phyloP scores from a whole-genome alignment of 768 basidiomycete genomes.

The Termitomyces sp. region DNA sequence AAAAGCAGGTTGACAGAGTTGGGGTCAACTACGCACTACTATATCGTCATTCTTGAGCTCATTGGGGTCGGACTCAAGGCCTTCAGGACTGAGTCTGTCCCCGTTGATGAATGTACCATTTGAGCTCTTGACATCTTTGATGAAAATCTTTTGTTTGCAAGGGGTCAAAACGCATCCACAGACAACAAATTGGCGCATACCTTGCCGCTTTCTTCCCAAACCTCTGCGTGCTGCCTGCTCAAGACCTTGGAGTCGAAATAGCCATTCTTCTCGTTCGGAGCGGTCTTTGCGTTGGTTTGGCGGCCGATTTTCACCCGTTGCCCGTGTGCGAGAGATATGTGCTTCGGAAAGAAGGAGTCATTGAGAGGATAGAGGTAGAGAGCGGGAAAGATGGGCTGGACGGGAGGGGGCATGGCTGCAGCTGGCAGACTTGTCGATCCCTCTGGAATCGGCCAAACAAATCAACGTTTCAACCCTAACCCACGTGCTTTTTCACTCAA shows the following conservation, averaged over 20 bases:
- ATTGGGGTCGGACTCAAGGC: slow-evolving; percentile 86
- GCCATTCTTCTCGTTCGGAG: slow-evolving; percentile 88
- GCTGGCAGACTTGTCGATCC: slow-evolving; percentile 11
- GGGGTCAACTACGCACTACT: slow-evolving; percentile 58
- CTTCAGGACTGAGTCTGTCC: slow-evolving; percentile 85
- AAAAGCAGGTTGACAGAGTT: neutral
- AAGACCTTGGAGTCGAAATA: slow-evolving; percentile 96
- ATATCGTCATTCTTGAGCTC: slow-evolving; percentile 95
- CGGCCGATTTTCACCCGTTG: slow-evolving; percentile 88
- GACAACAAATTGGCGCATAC: slow-evolving; percentile 30
- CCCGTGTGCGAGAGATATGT: slow-evolving; percentile 69
- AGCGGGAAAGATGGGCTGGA: slow-evolving; percentile 30
- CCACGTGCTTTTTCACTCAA: neutral
- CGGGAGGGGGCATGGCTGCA: slow-evolving; percentile 23
- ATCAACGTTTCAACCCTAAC: slow-evolving; percentile 15
- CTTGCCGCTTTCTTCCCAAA: slow-evolving; percentile 91
- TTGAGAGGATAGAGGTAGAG: slow-evolving; percentile 88
- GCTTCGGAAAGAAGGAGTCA: slow-evolving; percentile 91
- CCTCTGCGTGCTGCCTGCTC: slow-evolving; percentile 92
- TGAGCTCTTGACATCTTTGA: slow-evolving; percentile 97
- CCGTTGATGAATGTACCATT: slow-evolving; percentile 99
- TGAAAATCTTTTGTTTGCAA: slow-evolving; percentile 65
- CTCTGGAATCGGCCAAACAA: slow-evolving; percentile 12
- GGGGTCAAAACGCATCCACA: neutral
- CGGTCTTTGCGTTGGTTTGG: slow-evolving; percentile 94